A percentile compares a stretch with the other conserved stretches of the same genome.
Evolutionary conservation across 2,329 filamentous ascomycete species (phyloP).

Genomic region (Hymenoscyphus repandus): DNA sequence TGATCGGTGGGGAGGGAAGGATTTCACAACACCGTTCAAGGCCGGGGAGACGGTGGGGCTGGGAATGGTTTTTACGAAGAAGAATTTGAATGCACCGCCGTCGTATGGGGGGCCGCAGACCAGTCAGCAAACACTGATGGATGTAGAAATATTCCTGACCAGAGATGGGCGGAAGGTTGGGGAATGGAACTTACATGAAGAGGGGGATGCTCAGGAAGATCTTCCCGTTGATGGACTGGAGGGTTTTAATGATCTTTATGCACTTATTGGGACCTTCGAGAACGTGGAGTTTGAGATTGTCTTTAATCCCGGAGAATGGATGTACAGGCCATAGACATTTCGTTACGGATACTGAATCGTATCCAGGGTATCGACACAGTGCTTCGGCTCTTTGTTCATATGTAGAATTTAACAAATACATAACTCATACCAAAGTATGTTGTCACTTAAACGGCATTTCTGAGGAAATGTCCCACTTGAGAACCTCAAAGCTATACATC

Average conservation of each 20-base stretch:
- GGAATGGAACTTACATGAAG: conserved; percentile 70
- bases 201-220: conserved; percentile 59
- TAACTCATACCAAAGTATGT: no score
- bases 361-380: no score
- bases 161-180: conserved; percentile 55
- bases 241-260: conserved; percentile 65
- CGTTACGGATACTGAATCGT: no score
- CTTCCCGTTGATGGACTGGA: conserved; percentile 61
- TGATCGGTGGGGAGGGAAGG: conserved; percentile 65
- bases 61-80: conserved; percentile 55
- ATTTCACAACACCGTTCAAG: conserved; percentile 61
- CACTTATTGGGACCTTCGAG: conserved; percentile 66
- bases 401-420: no score
- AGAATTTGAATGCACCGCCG: conserved; percentile 26
- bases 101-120: conserved; percentile 23
- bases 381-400: no score
- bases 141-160: conserved; percentile 65
- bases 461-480: no score
- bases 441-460: no score
- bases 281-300: conserved; percentile 63
- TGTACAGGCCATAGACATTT: conserved; percentile 36
- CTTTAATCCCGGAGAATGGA: conserved; percentile 55
- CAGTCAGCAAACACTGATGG: conserved; percentile 29
- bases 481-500: no score
- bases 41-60: conserved; percentile 64